A percentile compares a stretch with the other conserved stretches of the same genome.
phyloP scores from a whole-genome alignment of 805 yeast species.

The Ogataea philodendri region DNA sequence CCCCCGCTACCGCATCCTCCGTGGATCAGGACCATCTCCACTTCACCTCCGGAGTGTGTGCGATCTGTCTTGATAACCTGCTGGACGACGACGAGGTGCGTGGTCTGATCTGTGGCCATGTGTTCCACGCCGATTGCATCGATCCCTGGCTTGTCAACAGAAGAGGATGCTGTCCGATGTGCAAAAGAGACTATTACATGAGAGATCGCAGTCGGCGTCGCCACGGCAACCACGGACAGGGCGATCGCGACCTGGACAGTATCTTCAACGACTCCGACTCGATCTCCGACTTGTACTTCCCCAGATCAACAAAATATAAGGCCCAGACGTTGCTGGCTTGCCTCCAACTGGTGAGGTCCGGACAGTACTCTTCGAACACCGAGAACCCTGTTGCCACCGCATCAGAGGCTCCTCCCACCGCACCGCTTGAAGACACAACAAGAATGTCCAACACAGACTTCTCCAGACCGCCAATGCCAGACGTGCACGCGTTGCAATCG shows the following conservation, averaged over 20 bases:
- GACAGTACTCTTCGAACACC: constrained; percentile 15
- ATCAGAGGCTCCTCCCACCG: constrained; percentile 6
- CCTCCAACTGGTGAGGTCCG: constrained; percentile 16
- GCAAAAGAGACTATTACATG: constrained; percentile 65
- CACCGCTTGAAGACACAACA: constrained; percentile 6
- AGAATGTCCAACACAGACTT: constrained; percentile 14
- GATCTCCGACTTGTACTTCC: constrained; percentile 18
- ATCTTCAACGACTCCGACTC: constrained; percentile 26
- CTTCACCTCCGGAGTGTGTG: constrained; percentile 69
- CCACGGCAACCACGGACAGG: constrained; percentile 6
- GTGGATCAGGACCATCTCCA: constrained; percentile 35
- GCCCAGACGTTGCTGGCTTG: constrained; percentile 29
- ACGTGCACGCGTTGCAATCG: constrained; percentile 21
- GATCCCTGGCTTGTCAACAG: constrained; percentile 79
- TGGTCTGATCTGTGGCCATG: constrained; percentile 79
- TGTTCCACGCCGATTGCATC: constrained; percentile 74
- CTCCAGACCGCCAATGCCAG: constrained; percentile 30
- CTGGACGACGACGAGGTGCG: constrained; percentile 65
- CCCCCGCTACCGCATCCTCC: constrained; percentile 11
- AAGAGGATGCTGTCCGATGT: constrained; percentile 80
- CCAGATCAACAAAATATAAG: constrained; percentile 28
- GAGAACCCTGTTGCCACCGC: constrained; percentile 7
- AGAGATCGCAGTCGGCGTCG: constrained; percentile 27
- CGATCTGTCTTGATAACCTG: constrained; percentile 69
- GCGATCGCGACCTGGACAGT: constrained; percentile 25